Percentiles rank a stretch among this genome's conserved stretches.
phyloP scores from a whole-genome alignment of 148 eudicot species.

The Cornus florida region DNA sequence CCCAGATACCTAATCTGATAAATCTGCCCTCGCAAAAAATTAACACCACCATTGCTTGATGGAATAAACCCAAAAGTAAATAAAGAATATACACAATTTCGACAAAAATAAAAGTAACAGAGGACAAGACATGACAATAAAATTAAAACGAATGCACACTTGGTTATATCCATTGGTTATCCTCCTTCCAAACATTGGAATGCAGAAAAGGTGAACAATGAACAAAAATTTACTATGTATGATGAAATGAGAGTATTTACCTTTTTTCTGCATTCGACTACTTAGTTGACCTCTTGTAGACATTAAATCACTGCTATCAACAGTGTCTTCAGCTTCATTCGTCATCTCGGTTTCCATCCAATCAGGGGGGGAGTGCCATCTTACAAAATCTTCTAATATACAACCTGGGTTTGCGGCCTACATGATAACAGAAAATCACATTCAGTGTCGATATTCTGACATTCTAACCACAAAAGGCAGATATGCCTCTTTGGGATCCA shows the following conservation, averaged over 20 bases:
- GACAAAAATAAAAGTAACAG: neutral
- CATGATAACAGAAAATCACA: constrained; percentile 5
- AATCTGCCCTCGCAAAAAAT: neutral
- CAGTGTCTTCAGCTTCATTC: constrained; percentile 37
- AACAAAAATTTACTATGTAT: neutral
- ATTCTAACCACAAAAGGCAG: constrained; percentile 3
- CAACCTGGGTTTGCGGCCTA: constrained; percentile 99
- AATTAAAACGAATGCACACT: neutral
- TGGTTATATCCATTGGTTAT: neutral
- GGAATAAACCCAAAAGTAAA: neutral
- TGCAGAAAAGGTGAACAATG: neutral
- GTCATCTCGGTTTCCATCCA: constrained; percentile 63
- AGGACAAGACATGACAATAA: neutral
- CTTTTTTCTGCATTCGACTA: constrained; percentile 91
- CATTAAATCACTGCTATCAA: constrained; percentile 37
- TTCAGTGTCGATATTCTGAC: neutral
- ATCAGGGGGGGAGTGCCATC: constrained; percentile 99
- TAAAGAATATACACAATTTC: neutral
- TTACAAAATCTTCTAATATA: constrained; percentile 91
- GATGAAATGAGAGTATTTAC: constrained; percentile 30
- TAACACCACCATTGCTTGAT: neutral
- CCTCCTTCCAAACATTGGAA: neutral
- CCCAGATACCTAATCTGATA: neutral
- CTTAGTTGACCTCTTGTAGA: constrained; percentile 86
- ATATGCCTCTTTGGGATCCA: constrained; percentile 1